Evolutionary conservation across 768 basidiomycete species (phyloP).

Genomic region (Pisolithus albus): DNA sequence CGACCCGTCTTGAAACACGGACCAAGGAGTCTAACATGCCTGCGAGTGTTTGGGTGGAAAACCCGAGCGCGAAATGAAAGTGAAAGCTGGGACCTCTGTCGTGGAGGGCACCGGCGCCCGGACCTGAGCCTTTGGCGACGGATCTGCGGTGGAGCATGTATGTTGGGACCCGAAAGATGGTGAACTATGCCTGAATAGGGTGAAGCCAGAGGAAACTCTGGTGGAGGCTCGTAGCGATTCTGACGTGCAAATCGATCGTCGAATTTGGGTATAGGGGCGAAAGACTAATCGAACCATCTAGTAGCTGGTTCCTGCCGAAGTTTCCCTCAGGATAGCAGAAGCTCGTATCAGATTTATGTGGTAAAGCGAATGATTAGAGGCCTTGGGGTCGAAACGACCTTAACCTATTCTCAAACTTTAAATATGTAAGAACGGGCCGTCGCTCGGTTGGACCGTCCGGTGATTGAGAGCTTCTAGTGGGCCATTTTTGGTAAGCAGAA

Average conservation of each 20-base stretch:
- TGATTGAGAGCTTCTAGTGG: no score
- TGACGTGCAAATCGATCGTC: constrained; percentile 96
- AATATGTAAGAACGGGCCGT: no score
- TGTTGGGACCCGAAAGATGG: constrained; percentile 88
- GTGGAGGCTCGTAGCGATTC: constrained; percentile 94
- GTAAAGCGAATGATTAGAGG: no score
- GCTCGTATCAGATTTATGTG: no score
- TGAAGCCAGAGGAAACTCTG: constrained; percentile 95
- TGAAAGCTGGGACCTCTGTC: constrained; percentile 56
- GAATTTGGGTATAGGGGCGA: constrained; percentile 42
- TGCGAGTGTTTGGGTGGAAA: constrained; percentile 48
- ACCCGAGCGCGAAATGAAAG: no score
- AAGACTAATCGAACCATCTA: no score
- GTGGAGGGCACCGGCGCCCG: constrained; percentile 68
- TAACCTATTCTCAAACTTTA: no score
- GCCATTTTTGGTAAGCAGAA: no score
- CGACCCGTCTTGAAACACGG: constrained; percentile 82
- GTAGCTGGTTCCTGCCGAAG: no score
- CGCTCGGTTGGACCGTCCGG: no score
- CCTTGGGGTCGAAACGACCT: no score
- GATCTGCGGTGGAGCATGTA: constrained; percentile 75
- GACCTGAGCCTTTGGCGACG: constrained; percentile 65
- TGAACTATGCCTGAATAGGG: constrained; percentile 88
- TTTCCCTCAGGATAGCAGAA: no score
- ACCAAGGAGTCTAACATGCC: constrained; percentile 83